A percentile compares a stretch with the other conserved stretches of the same genome.
phyloP scores from a whole-genome alignment of 202 grass and related monocot species.

The Saccharum hybrid region DNA sequence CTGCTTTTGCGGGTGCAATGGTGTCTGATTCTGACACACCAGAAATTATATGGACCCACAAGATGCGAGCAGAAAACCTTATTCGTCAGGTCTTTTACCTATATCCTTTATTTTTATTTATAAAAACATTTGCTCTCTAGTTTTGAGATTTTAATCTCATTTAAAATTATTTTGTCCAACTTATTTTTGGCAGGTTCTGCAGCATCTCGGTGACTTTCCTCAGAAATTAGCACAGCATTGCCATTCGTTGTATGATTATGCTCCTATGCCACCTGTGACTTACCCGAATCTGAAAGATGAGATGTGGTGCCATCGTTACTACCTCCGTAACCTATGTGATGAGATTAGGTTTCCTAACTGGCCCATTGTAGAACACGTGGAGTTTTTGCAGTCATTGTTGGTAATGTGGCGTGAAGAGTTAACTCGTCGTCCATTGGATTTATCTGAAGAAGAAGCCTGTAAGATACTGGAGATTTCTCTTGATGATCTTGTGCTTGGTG shows the following conservation, averaged over 20 bases:
- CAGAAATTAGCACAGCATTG: slow-evolving; percentile 97
- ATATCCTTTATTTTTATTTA: slow-evolving; percentile 32
- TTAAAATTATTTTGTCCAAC: slow-evolving; percentile 34
- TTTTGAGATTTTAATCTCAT: slow-evolving; percentile 32
- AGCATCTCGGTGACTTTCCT: slow-evolving; percentile 96
- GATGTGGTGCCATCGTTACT: slow-evolving; percentile 99
- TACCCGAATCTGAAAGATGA: slow-evolving; percentile 97
- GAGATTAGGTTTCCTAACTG: slow-evolving; percentile 99
- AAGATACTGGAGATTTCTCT: slow-evolving; percentile 97
- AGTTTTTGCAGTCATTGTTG: slow-evolving; percentile 94
- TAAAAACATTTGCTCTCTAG: slow-evolving; percentile 32
- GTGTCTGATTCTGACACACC: slow-evolving; percentile 99
- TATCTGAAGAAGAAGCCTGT: slow-evolving; percentile 97
- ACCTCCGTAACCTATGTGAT: slow-evolving; percentile 95
- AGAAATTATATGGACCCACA: slow-evolving; percentile 99
- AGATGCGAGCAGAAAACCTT: slow-evolving; percentile 97
- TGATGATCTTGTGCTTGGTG: slow-evolving; percentile 79
- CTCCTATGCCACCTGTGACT: slow-evolving; percentile 98
- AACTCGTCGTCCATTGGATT: slow-evolving; percentile 97
- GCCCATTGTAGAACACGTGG: slow-evolving; percentile 98
- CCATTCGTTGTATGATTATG: slow-evolving; percentile 99
- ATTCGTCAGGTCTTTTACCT: slow-evolving; percentile 74
- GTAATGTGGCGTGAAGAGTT: slow-evolving; percentile 99
- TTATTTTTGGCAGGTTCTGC: slow-evolving; percentile 76
- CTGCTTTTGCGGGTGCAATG: slow-evolving; percentile 87